Evolutionary conservation across 2,329 filamentous ascomycete species (phyloP), one percentile per base, ranked within the genome.

Genomic region (Colletotrichum sp.): DNA sequence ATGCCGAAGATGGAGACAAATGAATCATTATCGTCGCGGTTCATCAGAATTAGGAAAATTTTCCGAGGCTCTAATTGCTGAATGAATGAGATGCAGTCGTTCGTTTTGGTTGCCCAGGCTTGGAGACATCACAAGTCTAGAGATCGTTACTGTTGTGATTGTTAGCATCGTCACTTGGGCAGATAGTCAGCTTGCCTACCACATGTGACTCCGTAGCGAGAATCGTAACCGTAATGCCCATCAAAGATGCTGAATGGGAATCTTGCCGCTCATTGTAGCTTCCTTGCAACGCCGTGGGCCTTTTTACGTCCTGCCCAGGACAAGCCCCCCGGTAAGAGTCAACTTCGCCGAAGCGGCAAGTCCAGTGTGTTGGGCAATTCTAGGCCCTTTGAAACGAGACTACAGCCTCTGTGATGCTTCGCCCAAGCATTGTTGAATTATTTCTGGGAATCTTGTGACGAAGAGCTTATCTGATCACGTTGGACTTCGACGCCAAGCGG

Each of bases 261-360:
- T 18, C 65, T 28, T 44, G 60, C 72, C 44, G 75, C 30, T 66
- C 65, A 66, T 76, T 28, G 52, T 68, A 71, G 71, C 67, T 39
- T 66, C 21, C 36, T 30, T 63, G 62, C 55, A 75, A 65, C 75
- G 13, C n/a, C 4, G 15, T 49, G 69, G 80, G 83, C 81, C 80
- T 82, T 85, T 84, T 83, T 78, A 76, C 66, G 81, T 85, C 84
- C 39, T 84, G 80, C 83, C 81, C 77, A 83, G 82, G 83, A 84
- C 82, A 36, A 44, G 18, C 18, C 64, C 18, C 13, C 8, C 13
- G 36, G 32, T n/a, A 13, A 15, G 64, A 30, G 64, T 39, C n/a
- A 18, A 13, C 12, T 52, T 52, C 44, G 44, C 44, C n/a, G 44
- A 21, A 12, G n/a, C 44, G 44, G n/a, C 44, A 52, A 52, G 44